Evolutionary conservation across 1,284 basidiomycete genomes (phyloP), one percentile per base, ranked within the genome.

Genomic region (Boletus sp.): DNA sequence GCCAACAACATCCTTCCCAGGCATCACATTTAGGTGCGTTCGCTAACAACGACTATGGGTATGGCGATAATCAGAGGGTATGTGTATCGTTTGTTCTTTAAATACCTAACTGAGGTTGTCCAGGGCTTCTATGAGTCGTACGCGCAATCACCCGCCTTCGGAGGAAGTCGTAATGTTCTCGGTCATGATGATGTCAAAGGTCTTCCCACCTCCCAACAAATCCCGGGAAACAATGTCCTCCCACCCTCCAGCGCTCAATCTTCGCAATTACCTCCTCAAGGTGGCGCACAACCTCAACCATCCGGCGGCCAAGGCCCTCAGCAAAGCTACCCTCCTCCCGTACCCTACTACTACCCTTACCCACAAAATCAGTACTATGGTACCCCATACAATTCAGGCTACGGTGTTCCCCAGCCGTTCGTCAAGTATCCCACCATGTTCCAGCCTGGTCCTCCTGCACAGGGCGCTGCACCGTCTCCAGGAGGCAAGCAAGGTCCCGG

Each of bases 121-220:
- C 63, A 88, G 85, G 82, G 82, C 61, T 89, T 90, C 73, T 91
- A 91, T 67, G 89, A 91, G 44, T 81, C 83, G 11, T 91, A 91
- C 65, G 86, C 83, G 57, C 83, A 82, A 62, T 74, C 73, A 16
- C 75, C 78, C 39, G 80, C 77, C 27, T 90, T 90, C 61, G 79
- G 80, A 35, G 80, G 80, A 35, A 81, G 78, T 57, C 80, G 89
- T 27, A 83, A 79, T 59, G 78, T 80, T n/a, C 77, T 89, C 6
- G 78, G 79, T 27, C 86, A 90, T 56, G 89, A 91, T 44, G 89
- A 91, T 56, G 78, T 85, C 62, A 91, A 91, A 71, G 80, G 82
- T 47, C 75, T 88, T 29, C 78, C 84, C 18, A 77, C 78, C 13
- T 75, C 79, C 43, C 85, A 86, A 64, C 85, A 84, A 62, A 80